phyloP scores from a whole-genome alignment of 345 rosid species.

The Erysimum cheiranthoides region DNA sequence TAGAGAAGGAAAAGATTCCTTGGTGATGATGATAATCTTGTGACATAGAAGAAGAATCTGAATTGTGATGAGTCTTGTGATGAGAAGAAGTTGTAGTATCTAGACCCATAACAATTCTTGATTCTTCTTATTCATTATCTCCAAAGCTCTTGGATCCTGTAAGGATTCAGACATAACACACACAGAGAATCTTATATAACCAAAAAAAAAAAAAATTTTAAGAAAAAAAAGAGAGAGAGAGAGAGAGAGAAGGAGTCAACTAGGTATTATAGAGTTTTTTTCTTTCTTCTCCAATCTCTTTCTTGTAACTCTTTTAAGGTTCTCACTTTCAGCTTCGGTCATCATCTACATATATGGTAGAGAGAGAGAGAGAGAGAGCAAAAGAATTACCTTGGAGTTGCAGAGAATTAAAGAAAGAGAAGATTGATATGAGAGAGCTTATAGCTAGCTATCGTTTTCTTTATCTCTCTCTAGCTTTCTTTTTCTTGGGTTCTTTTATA shows the following conservation, averaged over 20 bases:
- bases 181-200: constrained; percentile 32
- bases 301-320: constrained; percentile 40
- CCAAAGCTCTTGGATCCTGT: constrained; percentile 46
- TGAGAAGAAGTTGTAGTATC: constrained; percentile 21
- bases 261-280: constrained; percentile 39
- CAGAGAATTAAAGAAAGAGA: too few species aligned
- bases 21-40: constrained; percentile 48
- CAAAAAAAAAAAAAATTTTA: constrained; percentile 4
- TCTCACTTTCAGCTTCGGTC: constrained; percentile 45
- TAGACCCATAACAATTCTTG: constrained; percentile 43
- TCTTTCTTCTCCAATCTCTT: constrained; percentile 36
- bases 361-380: constrained; percentile 32
- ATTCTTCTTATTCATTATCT: constrained; percentile 38
- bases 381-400: constrained; percentile 53
- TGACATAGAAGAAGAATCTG: constrained; percentile 42
- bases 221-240: constrained; percentile 29
- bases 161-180: constrained; percentile 34
- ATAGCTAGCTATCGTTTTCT: constrained; percentile 70
- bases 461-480: constrained; percentile 50
- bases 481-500: constrained; percentile 41
- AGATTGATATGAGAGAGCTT: constrained; percentile 38
- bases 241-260: constrained; percentile 38
- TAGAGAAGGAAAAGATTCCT: constrained; percentile 44
- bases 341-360: constrained; percentile 42
- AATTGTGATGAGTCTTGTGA: constrained; percentile 4